A percentile compares a stretch with the other conserved stretches of the same genome.
phyloP scores from a whole-genome alignment of 208 protist genomes.

The Herpetomonas tarakana region DNA sequence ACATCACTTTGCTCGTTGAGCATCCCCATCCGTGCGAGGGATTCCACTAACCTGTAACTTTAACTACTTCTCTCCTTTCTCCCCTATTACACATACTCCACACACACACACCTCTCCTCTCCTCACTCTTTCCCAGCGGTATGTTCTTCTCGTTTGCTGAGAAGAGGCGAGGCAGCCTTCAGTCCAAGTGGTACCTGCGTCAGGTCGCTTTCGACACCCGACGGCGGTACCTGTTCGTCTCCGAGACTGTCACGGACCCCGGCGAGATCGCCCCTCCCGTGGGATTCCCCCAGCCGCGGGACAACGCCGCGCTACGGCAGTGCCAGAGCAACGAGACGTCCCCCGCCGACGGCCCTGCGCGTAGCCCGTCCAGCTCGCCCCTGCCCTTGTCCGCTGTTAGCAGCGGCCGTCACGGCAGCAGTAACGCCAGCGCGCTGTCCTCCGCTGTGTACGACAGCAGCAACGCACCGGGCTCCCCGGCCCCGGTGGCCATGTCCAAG shows the following conservation, averaged over 20 bases:
- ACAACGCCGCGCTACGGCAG: background rate
- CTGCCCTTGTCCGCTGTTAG: background rate
- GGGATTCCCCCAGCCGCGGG: background rate
- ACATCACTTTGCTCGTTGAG: no score
- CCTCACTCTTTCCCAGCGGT: no score
- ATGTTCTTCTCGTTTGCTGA: slow-evolving; percentile 69
- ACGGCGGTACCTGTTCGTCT: slow-evolving; percentile 28
- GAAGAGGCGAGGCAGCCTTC: slow-evolving; percentile 47
- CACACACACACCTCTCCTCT: no score
- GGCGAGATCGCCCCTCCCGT: background rate
- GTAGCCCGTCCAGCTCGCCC: background rate
- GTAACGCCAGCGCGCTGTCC: background rate
- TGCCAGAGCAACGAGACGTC: background rate
- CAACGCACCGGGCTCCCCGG: background rate
- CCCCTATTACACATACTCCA: no score
- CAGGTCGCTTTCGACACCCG: slow-evolving; percentile 57
- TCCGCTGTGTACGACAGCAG: background rate
- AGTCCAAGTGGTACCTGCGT: slow-evolving; percentile 58
- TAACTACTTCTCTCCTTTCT: no score
- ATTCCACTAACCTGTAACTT: no score
- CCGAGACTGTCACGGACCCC: slow-evolving; percentile 2
- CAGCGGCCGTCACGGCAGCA: background rate
- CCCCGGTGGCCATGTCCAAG: background rate
- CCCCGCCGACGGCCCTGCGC: background rate
- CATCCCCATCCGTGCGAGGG: no score